A percentile compares a stretch with the other conserved stretches of the same genome.
Conservation (phyloP, 2,329 filamentous ascomycete genomes). For the Neopestalotiopsis rosae region DNA sequence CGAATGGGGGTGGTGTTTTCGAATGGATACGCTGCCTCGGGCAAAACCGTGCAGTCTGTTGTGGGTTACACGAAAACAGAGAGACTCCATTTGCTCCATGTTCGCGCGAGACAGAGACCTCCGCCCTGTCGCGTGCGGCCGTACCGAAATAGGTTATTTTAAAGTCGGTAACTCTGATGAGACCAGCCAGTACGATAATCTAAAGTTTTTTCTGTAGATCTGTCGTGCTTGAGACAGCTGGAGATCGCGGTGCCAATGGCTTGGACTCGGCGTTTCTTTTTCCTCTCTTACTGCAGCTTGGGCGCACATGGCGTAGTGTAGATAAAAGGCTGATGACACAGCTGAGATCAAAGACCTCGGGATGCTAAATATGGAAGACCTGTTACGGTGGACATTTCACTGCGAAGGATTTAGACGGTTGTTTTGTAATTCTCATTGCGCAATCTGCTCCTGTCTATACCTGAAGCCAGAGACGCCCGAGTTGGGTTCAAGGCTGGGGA, state of each 20-base stretch:
- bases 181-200: background rate
- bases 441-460: too few species aligned
- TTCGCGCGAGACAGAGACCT: background rate
- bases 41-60: background rate
- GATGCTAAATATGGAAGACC: too few species aligned
- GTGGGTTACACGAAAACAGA: background rate
- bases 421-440: too few species aligned
- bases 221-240: background rate
- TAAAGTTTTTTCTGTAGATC: background rate
- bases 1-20: background rate
- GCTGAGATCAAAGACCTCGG: background rate
- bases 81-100: background rate
- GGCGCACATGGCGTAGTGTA: background rate
- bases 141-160: conserved; percentile 1
- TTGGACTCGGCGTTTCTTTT: background rate
- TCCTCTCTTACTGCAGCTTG: background rate
- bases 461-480: too few species aligned
- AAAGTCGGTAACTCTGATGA: background rate
- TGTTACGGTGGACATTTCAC: too few species aligned
- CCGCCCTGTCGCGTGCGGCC: background rate
- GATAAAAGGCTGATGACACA: background rate
- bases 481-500: background rate
- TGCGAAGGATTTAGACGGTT: too few species aligned
- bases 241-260: background rate
- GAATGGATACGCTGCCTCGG: background rate